Base-by-base conservation (phyloP, 1,284 basidiomycete genomes). In the Cryptococcus deneoformans region DNA sequence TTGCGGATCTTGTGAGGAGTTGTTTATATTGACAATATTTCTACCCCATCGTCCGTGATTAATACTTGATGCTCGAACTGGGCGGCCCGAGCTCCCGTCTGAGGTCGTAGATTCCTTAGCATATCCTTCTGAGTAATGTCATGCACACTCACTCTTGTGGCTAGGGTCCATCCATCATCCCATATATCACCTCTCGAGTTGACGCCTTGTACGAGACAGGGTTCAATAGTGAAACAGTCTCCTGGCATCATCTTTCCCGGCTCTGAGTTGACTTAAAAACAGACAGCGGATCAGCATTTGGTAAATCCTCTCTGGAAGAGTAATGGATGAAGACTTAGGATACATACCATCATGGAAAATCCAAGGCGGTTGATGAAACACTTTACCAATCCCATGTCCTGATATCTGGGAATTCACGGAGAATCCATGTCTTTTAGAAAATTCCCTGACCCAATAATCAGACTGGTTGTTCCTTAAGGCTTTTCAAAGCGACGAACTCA, bases 181-280 rank as follows among this genome's bases (percentile, higher is more conserved):
- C 89, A 92, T 58, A 90, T 83, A 82, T 86, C 87, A 0, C 84
- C 84, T 16, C 78, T 74, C 0, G 88, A 81, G 56, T 87, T 80
- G 1, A 75, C 75, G 5, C 90, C 90, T 77, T 91, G 87, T 5
- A 92, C 82, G 29, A 94, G 79, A 46, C 82, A 82, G 5, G 91
- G 91, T 86, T 92, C 91, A 50, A 94, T 91, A 0, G 91, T 93
- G 68, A 93, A 93, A 70, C 89, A 90, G 73, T 93, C 85, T 0
- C 91, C 91, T 0, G 87, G 86, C 49, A 77, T 70, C 91, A 94
- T 93, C 12, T 81, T 69, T 0, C 86, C 90, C 1, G 86, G 85
- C 58, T 90, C 89, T 24, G 87, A 84, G 64, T 93, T 92, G 47
- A 81, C 88, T 91, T 12, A 12, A 35, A 35, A 29, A 29, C 29